Base-by-base conservation (phyloP, 2,329 filamentous ascomycete species). In the Domatiomyces catenatus region DNA sequence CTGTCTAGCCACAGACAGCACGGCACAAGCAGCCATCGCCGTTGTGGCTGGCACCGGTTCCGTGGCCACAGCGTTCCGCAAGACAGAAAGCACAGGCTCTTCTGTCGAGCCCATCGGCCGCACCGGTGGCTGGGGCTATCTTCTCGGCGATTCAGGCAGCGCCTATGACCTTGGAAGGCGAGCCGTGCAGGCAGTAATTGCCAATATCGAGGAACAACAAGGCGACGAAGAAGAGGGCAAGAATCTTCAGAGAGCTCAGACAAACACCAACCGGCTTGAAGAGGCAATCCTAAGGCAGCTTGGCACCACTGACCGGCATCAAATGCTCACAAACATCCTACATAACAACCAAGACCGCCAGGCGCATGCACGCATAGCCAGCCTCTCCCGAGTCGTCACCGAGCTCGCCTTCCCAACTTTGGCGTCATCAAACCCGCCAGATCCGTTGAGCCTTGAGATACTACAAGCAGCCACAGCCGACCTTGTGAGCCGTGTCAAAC, bases 21-120 rank as follows among this genome's bases (percentile, higher is more conserved):
- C 44, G 8, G 26, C 24, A 18, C 47, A 53, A 5, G 51, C 58
- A 5, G 28, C 48, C 12, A 44, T 43, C 46, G 8, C 48, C 17
- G 20, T 72, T 4, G 64, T 72, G 4, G 68, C 68, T 8, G 70
- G 70, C 0, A 72, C 70, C 0, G 69, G 70, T 0, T 69, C 67
- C 8, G 62, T 71, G 2, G 66, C 64, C n/a, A 70, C 70, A 61
- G 61, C 61, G 17, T 72, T 67, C 55, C 51, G 52, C 8, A 56
- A 57, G n/a, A 39, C 46, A 47, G 46, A 48, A 3, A 48, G 50
- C 0, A 3, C 22, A 24, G 22, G 3, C 22, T 24, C 22, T 24
- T 6, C 22, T 24, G 61, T 64, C 32, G 43, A 54, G 5, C 62
- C 63, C 1, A 60, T 61, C 1, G 62, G 61, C n/a, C 62, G 69